phyloP scores from a whole-genome alignment of 164 flowering plant species.

The Cinnamomum micranthum region DNA sequence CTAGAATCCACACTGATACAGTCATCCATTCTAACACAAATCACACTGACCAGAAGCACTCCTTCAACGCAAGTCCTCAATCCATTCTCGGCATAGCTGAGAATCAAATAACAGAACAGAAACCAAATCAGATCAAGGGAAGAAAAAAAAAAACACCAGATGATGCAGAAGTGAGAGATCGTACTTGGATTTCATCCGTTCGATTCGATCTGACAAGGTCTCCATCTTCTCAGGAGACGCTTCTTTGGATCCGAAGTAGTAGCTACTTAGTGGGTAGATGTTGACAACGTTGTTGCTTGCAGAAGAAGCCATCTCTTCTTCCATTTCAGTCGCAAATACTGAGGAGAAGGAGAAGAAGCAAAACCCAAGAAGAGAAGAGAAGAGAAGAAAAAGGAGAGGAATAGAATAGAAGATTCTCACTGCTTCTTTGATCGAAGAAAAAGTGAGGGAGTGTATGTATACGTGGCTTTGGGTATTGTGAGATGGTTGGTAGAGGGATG shows the following conservation, averaged over 20 bases:
- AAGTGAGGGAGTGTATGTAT: neutral
- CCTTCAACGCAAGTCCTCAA: slow-evolving; percentile 71
- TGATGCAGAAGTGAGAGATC: neutral
- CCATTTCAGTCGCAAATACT: neutral
- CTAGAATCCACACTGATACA: neutral
- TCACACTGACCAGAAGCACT: slow-evolving; percentile 51
- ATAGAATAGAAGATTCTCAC: neutral
- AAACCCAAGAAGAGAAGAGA: neutral
- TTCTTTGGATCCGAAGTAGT: slow-evolving; percentile 63
- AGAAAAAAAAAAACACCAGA: neutral
- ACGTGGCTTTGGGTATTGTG: neutral
- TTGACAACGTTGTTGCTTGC: slow-evolving; percentile 22
- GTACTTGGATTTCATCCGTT: slow-evolving; percentile 58
- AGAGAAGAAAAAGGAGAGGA: neutral
- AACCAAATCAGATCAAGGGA: neutral
- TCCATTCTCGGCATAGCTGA: slow-evolving; percentile 56
- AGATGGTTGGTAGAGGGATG: neutral
- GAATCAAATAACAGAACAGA: neutral
- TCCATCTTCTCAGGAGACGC: slow-evolving; percentile 36
- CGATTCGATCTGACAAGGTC: slow-evolving; percentile 40
- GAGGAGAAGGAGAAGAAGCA: neutral
- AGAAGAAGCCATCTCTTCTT: neutral
- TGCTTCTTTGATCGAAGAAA: neutral
- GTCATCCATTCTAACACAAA: neutral
- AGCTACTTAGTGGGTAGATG: slow-evolving; percentile 55